Conservation (phyloP, 1,284 basidiomycete species). For the Boletus calvinii region DNA sequence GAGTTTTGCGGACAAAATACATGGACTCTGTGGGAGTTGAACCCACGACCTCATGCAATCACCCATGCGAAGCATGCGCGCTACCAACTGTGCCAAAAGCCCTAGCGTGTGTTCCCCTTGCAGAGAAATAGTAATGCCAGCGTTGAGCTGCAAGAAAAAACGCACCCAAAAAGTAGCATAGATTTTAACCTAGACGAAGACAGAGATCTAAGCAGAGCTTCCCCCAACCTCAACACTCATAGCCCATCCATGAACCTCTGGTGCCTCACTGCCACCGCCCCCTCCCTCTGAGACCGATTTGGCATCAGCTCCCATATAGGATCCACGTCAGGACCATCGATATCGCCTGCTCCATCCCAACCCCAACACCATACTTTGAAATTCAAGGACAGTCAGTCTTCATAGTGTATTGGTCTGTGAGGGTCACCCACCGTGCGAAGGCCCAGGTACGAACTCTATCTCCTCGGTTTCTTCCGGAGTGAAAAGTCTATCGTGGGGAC, state of each 20-base stretch:
- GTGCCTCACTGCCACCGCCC: conserved; percentile 74
- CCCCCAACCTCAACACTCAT: conserved; percentile 7
- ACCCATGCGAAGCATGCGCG: conserved; percentile 38
- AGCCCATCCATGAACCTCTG: conserved; percentile 48
- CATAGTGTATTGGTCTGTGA: not conserved
- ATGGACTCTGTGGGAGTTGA: conserved; percentile 40
- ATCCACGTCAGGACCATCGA: conserved; percentile 93
- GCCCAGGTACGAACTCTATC: conserved; percentile 76
- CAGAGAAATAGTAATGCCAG: not conserved
- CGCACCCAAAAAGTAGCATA: not conserved
- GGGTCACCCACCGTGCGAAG: conserved; percentile 75
- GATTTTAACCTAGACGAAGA: not conserved
- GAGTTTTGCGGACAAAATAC: conserved; percentile 22
- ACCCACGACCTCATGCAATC: conserved; percentile 40
- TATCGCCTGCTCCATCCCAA: conserved; percentile 95
- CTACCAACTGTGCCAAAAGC: conserved; percentile 41
- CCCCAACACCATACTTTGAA: conserved; percentile 94
- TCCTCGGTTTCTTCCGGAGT: conserved; percentile 80
- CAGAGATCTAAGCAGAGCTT: conserved; percentile 19
- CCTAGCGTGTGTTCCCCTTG: not conserved
- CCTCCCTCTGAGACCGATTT: conserved; percentile 57
- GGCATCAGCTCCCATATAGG: conserved; percentile 92
- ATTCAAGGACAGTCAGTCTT: conserved; percentile 7
- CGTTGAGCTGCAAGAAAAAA: not conserved
- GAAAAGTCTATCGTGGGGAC: conserved; percentile 91